phyloP scores from a whole-genome alignment of 805 yeast species.

The Debaryomyces prosopidis region DNA sequence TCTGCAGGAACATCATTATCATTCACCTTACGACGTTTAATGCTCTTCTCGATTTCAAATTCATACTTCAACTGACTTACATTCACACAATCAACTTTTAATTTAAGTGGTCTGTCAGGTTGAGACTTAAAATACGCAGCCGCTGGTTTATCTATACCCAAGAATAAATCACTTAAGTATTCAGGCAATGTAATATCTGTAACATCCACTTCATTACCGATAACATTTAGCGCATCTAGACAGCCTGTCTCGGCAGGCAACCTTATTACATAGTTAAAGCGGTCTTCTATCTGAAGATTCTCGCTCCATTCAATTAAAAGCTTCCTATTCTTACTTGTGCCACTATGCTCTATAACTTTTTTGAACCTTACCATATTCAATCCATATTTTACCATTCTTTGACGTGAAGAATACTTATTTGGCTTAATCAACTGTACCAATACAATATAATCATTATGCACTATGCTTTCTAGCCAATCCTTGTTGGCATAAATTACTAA shows the following conservation, averaged over 20 bases:
- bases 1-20: not conserved
- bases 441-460: slow-evolving; percentile 9
- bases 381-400: slow-evolving; percentile 23
- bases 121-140: slow-evolving; percentile 1
- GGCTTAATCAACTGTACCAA: slow-evolving; percentile 28
- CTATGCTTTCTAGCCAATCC: not conserved
- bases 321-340: not conserved
- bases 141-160: slow-evolving; percentile 1
- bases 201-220: not conserved
- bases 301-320: not conserved
- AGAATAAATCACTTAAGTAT: slow-evolving; percentile 1
- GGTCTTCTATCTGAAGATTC: not conserved
- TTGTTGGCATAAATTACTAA: not conserved
- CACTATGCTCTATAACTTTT: slow-evolving; percentile 4
- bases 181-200: not conserved
- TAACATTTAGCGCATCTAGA: not conserved
- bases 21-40: not conserved
- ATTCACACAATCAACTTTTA: slow-evolving; percentile 2
- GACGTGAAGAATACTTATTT: slow-evolving; percentile 19
- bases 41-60: not conserved
- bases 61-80: not conserved
- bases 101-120: slow-evolving; percentile 3
- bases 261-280: slow-evolving; percentile 5
- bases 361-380: slow-evolving; percentile 14
- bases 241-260: not conserved